These are phyloP conservation scores for Stagonosporopsis vannaccii DNA, from an alignment of 2,329 filamentous ascomycete species.

Conservation along the genomic window DNA sequence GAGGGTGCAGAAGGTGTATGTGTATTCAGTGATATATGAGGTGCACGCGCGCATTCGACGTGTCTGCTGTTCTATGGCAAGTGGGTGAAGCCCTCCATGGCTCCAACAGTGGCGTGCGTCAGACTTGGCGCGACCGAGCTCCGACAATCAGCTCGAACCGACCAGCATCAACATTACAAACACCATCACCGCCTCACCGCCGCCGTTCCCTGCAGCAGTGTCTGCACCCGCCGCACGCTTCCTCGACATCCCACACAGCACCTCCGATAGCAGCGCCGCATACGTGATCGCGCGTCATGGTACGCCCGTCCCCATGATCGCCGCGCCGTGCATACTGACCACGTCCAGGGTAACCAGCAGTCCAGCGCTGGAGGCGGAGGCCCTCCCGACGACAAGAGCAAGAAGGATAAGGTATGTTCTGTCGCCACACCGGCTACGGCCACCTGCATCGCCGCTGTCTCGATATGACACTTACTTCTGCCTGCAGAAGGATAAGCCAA, in stretches of 20 bases:
- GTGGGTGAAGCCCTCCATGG: conserved; percentile 33
- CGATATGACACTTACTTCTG: conserved; percentile 26
- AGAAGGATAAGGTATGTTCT: conserved; percentile 74
- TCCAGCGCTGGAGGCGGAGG: conserved; percentile 82
- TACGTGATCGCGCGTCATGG: conserved; percentile 42
- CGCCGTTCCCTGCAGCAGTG: conserved; percentile 25
- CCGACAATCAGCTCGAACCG: conserved; percentile 30
- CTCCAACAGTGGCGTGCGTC: conserved; percentile 39
- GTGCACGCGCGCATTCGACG: conserved; percentile 34
- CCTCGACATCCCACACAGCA: background rate
- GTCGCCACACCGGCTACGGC: background rate
- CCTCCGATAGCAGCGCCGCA: conserved; percentile 1
- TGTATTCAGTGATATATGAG: conserved; percentile 13
- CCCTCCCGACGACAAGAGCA: conserved; percentile 79
- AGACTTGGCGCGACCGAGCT: conserved; percentile 29
- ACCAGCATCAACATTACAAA: conserved; percentile 44
- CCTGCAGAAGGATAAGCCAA: conserved; percentile 94
- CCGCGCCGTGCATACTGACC: conserved; percentile 48
- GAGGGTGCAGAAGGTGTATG: background rate
- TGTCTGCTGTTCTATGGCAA: conserved; percentile 43
- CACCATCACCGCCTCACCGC: conserved; percentile 30
- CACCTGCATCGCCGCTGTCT: background rate
- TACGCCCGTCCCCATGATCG: conserved; percentile 33
- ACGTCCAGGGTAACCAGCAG: conserved; percentile 76
- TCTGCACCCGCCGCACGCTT: conserved; percentile 9